Evolutionary conservation across 2,329 filamentous ascomycete genomes (phyloP).

Genomic region (Metarhizium brunneum): DNA sequence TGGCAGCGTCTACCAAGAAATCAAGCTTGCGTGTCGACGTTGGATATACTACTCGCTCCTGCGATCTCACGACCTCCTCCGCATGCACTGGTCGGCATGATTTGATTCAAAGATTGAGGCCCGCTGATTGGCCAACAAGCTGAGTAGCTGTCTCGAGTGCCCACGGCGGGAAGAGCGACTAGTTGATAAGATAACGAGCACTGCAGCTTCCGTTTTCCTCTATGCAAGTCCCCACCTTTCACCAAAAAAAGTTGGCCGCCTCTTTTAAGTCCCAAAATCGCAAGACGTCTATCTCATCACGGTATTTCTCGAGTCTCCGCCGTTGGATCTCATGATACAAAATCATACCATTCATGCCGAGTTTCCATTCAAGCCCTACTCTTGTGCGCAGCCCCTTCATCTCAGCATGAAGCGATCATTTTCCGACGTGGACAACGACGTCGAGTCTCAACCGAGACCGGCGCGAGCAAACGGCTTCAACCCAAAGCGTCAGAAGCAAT

Average conservation of each 20-base stretch:
- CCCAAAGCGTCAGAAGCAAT: slow-evolving; percentile 25
- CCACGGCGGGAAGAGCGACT: neutral
- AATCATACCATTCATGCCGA: neutral
- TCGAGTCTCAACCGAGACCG: neutral
- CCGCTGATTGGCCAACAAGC: neutral
- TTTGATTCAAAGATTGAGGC: neutral
- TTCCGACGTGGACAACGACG: slow-evolving; percentile 15
- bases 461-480: slow-evolving; percentile 4
- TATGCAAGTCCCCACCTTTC: neutral
- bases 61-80: neutral
- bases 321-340: neutral
- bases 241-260: neutral
- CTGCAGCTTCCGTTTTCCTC: neutral
- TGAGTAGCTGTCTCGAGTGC: neutral
- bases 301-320: neutral
- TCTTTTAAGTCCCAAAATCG: neutral
- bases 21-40: neutral
- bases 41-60: neutral
- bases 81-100: neutral
- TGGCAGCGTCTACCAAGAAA: neutral
- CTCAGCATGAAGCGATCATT: slow-evolving; percentile 21
- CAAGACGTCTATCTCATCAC: neutral
- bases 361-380: neutral
- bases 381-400: neutral
- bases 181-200: neutral